Conservation (phyloP, 768 basidiomycete species). For the Lactarius sp. region DNA sequence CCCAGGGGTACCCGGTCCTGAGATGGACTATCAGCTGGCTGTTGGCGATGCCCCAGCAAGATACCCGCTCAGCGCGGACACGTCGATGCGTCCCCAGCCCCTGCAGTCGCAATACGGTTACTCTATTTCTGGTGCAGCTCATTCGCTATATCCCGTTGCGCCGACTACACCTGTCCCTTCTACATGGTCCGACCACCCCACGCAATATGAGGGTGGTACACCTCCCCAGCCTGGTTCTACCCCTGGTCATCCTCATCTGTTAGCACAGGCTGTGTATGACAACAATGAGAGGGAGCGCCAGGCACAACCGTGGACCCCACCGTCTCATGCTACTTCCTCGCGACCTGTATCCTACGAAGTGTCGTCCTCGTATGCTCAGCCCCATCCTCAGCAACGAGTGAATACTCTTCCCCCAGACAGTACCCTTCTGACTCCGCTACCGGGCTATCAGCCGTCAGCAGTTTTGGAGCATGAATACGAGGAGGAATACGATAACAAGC, state of each 20-base stretch:
- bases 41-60: constrained; percentile 8
- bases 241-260: constrained; percentile 8
- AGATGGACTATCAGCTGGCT: constrained; percentile 11
- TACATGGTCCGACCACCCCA: constrained; percentile 16
- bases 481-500: constrained; percentile 21
- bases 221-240: constrained; percentile 12
- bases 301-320: constrained; percentile 18
- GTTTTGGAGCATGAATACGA: constrained; percentile 28
- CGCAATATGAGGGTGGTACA: constrained; percentile 16
- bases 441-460: constrained; percentile 45
- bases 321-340: constrained; percentile 6
- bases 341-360: constrained; percentile 14
- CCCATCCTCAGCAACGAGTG: constrained; percentile 24
- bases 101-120: constrained; percentile 14
- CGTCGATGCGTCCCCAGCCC: constrained; percentile 8
- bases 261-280: constrained; percentile 11
- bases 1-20: constrained; percentile 19
- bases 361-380: constrained; percentile 14
- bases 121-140: constrained; percentile 6
- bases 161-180: constrained; percentile 8
- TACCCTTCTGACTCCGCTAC: constrained; percentile 67
- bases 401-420: constrained; percentile 51
- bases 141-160: constrained; percentile 14
- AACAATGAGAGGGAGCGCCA: constrained; percentile 20
- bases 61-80: constrained; percentile 4